These are phyloP conservation scores for Guadua angustifolia DNA, from an alignment of 176 grass and related monocot species.

Conservation along the genomic window DNA sequence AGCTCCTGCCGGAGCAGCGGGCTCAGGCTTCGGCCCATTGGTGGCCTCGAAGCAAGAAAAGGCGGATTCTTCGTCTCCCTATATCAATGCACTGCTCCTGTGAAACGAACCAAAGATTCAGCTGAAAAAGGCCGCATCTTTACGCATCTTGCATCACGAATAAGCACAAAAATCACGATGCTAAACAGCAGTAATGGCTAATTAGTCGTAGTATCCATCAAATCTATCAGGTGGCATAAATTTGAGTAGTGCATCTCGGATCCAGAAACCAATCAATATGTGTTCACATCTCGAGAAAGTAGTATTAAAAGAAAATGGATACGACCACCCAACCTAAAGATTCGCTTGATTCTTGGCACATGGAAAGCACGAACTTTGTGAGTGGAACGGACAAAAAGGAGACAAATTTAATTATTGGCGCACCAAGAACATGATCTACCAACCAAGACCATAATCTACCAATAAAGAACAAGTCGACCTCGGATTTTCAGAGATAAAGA, in stretches of 20 bases:
- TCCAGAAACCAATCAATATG: background rate
- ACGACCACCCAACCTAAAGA: background rate
- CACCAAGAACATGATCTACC: background rate
- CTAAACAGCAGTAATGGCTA: background rate
- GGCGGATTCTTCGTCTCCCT: background rate
- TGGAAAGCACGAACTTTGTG: background rate
- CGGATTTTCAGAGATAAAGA: background rate
- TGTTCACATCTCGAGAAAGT: background rate
- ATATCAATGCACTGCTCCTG: background rate
- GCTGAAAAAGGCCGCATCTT: background rate
- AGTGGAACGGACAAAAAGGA: background rate
- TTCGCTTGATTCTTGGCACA: background rate
- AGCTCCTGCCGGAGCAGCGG: slow-evolving; percentile 90
- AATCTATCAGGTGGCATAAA: background rate
- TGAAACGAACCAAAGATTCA: background rate
- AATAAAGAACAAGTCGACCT: background rate
- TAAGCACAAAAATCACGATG: background rate
- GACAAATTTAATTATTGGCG: background rate
- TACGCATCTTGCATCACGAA: background rate
- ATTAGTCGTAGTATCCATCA: background rate
- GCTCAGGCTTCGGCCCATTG: slow-evolving; percentile 80
- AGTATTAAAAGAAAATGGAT: background rate
- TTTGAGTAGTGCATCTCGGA: background rate
- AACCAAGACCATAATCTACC: background rate
- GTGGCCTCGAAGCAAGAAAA: background rate